Conservation (phyloP, 2,329 filamentous ascomycete genomes). For the Aspergillus thermomutatus region DNA sequence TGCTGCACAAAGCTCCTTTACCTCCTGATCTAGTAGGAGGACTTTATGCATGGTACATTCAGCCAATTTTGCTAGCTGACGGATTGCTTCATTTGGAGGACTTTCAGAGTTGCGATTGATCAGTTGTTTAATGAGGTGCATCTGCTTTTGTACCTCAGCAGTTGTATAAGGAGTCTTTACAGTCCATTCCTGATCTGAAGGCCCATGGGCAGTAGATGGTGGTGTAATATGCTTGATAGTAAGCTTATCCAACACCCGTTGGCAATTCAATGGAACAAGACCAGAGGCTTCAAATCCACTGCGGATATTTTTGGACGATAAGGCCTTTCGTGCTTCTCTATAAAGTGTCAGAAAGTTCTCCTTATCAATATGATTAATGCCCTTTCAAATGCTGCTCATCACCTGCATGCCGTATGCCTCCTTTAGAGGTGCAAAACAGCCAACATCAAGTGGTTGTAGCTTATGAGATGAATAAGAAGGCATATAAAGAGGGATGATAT, state of each 20-base stretch:
- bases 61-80: no score
- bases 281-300: slow-evolving; percentile 1
- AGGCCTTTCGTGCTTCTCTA: background rate
- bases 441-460: background rate
- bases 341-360: background rate
- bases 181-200: background rate
- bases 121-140: no score
- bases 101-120: no score
- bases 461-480: no score
- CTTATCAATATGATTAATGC: background rate
- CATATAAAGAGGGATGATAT: no score
- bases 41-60: no score
- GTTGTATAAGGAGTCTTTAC: slow-evolving; percentile 2
- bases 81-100: no score
- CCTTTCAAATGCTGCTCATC: background rate
- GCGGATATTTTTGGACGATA: background rate
- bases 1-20: no score
- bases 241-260: slow-evolving; percentile 1
- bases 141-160: no score
- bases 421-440: background rate
- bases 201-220: background rate
- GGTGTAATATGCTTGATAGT: background rate
- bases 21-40: no score
- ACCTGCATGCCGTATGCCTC: background rate
- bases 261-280: background rate